phyloP scores from a whole-genome alignment of 352 stramenopile genomes.

The Pythium sp. region DNA sequence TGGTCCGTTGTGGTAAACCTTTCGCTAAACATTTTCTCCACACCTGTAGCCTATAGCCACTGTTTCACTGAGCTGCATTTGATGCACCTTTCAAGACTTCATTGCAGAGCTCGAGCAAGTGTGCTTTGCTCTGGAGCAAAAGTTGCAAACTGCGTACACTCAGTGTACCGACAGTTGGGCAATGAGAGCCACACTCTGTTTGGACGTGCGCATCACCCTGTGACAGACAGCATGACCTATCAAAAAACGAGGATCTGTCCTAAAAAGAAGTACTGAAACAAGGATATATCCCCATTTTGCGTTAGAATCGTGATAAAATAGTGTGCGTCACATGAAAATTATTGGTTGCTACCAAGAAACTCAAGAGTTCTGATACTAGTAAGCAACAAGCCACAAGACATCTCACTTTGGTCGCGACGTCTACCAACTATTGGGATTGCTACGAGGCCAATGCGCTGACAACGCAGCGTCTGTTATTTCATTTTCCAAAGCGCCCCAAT shows the following conservation, averaged over 20 bases:
- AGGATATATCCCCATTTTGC: neutral
- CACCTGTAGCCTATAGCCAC: neutral
- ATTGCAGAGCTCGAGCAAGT: neutral
- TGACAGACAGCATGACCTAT: neutral
- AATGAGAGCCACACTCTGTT: neutral
- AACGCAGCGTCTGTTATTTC: too few relatives aligned
- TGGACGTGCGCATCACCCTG: neutral
- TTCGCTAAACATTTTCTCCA: neutral
- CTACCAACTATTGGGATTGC: too few relatives aligned
- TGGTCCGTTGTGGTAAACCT: neutral
- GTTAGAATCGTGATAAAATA: neutral
- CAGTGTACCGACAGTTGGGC: neutral
- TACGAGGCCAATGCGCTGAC: too few relatives aligned
- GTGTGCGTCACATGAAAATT: too few relatives aligned
- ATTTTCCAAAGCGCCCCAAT: neutral
- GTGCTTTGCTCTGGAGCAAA: neutral
- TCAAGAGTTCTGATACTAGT: too few relatives aligned
- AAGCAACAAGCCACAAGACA: too few relatives aligned
- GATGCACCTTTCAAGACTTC: neutral
- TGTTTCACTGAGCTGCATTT: neutral
- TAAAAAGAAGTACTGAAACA: neutral
- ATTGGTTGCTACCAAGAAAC: too few relatives aligned
- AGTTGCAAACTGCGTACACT: neutral
- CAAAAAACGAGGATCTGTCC: neutral
- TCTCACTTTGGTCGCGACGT: too few relatives aligned